phyloP scores from a whole-genome alignment of 2,329 filamentous ascomycete species.

The Pseudogymnoascus verrucosus region DNA sequence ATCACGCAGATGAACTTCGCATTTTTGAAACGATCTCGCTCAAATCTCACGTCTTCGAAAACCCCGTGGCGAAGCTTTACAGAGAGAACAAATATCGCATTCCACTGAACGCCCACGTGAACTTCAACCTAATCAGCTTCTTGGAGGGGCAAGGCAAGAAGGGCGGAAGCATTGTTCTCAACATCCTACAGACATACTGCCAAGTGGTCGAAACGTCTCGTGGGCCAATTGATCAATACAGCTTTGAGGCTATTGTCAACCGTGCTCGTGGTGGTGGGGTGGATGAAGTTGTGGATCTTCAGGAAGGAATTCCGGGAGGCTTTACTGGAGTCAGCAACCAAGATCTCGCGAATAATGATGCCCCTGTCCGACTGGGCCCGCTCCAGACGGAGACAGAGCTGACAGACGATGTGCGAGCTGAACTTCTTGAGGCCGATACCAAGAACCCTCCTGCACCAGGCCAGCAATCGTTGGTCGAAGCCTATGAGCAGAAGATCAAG shows the following conservation, averaged over 20 bases:
- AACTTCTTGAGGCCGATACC: constrained; percentile 79
- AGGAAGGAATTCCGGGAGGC: constrained; percentile 54
- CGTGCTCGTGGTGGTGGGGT: constrained; percentile 50
- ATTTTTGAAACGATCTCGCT: constrained; percentile 65
- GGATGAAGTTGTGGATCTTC: constrained; percentile 51
- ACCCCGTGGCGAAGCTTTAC: constrained; percentile 72
- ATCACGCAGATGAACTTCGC: constrained; percentile 74
- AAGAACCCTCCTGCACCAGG: constrained; percentile 64
- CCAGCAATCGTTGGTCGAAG: constrained; percentile 67
- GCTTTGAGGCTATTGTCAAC: constrained; percentile 52
- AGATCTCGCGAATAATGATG: constrained; percentile 48
- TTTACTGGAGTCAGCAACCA: constrained; percentile 55
- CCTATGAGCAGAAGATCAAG: constrained; percentile 83
- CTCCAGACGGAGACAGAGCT: constrained; percentile 77
- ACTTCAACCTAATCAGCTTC: constrained; percentile 76
- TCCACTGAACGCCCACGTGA: constrained; percentile 78
- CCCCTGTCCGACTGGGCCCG: constrained; percentile 66
- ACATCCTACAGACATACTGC: constrained; percentile 58
- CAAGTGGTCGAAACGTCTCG: constrained; percentile 50
- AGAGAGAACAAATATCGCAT: constrained; percentile 81
- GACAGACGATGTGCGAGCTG: constrained; percentile 76
- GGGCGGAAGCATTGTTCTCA: constrained; percentile 70
- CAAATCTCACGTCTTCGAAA: constrained; percentile 70
- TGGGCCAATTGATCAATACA: constrained; percentile 56
- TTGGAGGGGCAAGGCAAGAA: constrained; percentile 78